Conservation (phyloP, 2,329 filamentous ascomycete genomes). For the Talaromyces sp. region DNA sequence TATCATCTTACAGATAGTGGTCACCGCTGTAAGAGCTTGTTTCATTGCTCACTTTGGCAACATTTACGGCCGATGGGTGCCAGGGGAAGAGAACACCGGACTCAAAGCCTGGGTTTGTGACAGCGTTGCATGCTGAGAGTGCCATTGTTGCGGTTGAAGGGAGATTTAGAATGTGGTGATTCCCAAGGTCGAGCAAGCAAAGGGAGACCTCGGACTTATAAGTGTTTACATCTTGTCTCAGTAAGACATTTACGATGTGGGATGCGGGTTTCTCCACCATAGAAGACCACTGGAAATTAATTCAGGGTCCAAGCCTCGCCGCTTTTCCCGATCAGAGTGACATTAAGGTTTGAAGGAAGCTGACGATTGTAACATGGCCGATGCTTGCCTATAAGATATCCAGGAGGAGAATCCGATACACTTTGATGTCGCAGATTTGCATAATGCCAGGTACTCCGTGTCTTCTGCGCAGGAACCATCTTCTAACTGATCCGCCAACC, state of each 20-base stretch:
- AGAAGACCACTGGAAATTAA: not conserved
- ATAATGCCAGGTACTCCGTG: too few species aligned
- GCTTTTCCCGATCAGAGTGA: not conserved
- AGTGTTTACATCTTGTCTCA: not conserved
- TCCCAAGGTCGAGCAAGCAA: not conserved
- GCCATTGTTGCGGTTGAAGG: slow-evolving; percentile 12
- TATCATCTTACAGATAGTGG: slow-evolving; percentile 23
- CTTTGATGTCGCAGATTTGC: too few species aligned
- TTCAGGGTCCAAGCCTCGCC: not conserved
- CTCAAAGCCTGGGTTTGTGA: slow-evolving; percentile 28
- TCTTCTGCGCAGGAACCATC: too few species aligned
- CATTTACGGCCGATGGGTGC: slow-evolving; percentile 20
- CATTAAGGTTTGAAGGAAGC: not conserved
- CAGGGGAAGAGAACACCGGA: slow-evolving; percentile 23
- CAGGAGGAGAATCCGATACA: not conserved
- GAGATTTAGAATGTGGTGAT: not conserved
- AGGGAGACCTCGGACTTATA: not conserved
- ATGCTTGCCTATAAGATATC: not conserved
- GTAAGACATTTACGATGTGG: slow-evolving; percentile 4
- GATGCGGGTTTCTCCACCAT: slow-evolving; percentile 6
- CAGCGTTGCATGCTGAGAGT: slow-evolving; percentile 21
- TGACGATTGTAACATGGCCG: not conserved
- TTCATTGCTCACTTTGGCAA: slow-evolving; percentile 21
- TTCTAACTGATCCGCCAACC: too few species aligned
- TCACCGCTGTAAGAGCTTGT: slow-evolving; percentile 20